These are phyloP conservation scores for Cyclaneusma minus DNA, from an alignment of 2,329 filamentous ascomycete genomes.

Conservation along the genomic window DNA sequence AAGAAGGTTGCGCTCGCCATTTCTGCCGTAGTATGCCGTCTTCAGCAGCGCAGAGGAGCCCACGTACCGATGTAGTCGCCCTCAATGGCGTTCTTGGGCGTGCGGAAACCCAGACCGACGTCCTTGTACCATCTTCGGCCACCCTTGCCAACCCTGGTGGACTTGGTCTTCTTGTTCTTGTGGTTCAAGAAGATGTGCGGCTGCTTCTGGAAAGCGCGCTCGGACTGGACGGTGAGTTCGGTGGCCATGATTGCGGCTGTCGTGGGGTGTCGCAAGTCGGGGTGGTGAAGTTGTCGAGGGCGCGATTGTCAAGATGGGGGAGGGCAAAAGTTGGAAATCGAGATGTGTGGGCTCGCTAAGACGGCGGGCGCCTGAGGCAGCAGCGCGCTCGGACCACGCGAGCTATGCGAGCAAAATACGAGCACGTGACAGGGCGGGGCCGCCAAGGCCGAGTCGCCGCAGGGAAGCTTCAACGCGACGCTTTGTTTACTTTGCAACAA, in stretches of 20 bases:
- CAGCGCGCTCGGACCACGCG: too few relatives aligned
- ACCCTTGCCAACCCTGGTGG: constrained; percentile 75
- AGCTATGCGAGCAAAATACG: too few relatives aligned
- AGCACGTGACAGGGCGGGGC: too few relatives aligned
- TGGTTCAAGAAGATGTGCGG: constrained; percentile 99
- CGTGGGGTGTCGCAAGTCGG: constrained; percentile 16
- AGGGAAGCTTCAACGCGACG: too few relatives aligned
- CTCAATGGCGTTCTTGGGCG: constrained; percentile 97
- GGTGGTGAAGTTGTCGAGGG: constrained; percentile 9
- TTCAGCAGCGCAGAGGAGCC: constrained; percentile 8
- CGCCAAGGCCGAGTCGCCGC: too few relatives aligned
- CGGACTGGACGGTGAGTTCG: constrained; percentile 98
- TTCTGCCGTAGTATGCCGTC: too few relatives aligned
- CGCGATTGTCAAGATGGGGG: constrained; percentile 2
- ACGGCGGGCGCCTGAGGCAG: too few relatives aligned
- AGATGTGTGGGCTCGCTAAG: too few relatives aligned
- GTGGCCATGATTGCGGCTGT: constrained; percentile 57
- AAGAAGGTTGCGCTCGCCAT: too few relatives aligned
- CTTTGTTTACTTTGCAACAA: too few relatives aligned
- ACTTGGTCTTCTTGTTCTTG: constrained; percentile 83
- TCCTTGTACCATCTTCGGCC: constrained; percentile 99
- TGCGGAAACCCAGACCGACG: constrained; percentile 97
- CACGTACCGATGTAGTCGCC: constrained; percentile 96
- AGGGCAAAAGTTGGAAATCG: neutral
- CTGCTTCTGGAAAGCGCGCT: constrained; percentile 99